Conservation (phyloP, 2,329 filamentous ascomycete species). For the Ustilaginoidea virens region DNA sequence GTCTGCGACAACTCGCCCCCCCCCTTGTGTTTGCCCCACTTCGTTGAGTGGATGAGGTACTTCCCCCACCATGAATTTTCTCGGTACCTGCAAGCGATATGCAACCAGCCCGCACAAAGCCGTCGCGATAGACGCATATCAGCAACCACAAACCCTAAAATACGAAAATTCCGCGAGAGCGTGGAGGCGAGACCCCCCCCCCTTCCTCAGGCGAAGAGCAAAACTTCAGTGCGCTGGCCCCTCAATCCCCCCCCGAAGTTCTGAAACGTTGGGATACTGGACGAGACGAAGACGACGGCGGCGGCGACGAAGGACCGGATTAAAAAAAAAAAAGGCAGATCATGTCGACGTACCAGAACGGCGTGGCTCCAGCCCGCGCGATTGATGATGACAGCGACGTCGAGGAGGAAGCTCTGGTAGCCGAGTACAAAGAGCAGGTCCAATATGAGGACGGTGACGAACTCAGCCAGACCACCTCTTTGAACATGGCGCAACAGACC, state of each 20-base stretch:
- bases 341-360: constrained; percentile 52
- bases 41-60: constrained; percentile 5
- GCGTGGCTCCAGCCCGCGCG: constrained; percentile 41
- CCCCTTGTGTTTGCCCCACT: constrained; percentile 11
- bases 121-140: constrained; percentile 12
- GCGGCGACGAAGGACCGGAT: constrained; percentile 15
- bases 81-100: constrained; percentile 13
- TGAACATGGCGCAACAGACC: constrained; percentile 56
- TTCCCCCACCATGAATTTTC: constrained; percentile 8
- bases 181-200: constrained; percentile 12
- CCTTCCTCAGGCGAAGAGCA: constrained; percentile 17
- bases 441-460: constrained; percentile 81
- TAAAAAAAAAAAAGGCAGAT: constrained; percentile 8
- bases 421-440: constrained; percentile 92
- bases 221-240: constrained; percentile 21
- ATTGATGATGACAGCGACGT: constrained; percentile 77
- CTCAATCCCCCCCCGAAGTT: constrained; percentile 7
- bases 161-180: constrained; percentile 19
- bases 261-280: constrained; percentile 8
- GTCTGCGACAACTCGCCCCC: too few species aligned
- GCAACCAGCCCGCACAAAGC: constrained; percentile 10
- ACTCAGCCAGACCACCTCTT: constrained; percentile 56
- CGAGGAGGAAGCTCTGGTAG: constrained; percentile 89
- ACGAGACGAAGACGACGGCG: constrained; percentile 12
- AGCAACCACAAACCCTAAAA: constrained; percentile 24